A percentile compares a stretch with the other conserved stretches of the same genome.
phyloP scores from a whole-genome alignment of 1,139 yeast species.

The Schizosaccharomyces versatilis region DNA sequence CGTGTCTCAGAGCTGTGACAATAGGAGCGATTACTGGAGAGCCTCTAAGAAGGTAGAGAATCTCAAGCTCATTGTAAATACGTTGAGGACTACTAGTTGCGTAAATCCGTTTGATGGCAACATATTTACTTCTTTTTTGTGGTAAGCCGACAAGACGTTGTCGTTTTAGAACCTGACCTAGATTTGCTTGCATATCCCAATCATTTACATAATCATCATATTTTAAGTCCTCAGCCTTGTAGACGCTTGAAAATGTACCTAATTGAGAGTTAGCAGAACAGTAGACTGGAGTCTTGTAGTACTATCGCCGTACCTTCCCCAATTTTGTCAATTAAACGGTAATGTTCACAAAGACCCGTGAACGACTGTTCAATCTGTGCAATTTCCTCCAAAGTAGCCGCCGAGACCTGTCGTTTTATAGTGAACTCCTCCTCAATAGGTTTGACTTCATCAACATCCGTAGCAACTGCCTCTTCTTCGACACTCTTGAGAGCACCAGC shows the following conservation, averaged over 20 bases:
- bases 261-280: neutral
- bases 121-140: constrained; percentile 23
- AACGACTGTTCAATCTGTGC: constrained; percentile 39
- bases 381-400: constrained; percentile 31
- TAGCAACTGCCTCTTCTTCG: constrained; percentile 9
- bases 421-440: too few relatives aligned
- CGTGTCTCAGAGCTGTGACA: constrained; percentile 62
- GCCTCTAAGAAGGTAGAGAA: constrained; percentile 46
- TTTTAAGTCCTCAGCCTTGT: constrained; percentile 54
- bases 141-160: constrained; percentile 13
- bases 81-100: constrained; percentile 89
- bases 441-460: constrained; percentile 3
- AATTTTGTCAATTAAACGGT: constrained; percentile 54
- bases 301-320: constrained; percentile 32
- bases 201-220: constrained; percentile 17
- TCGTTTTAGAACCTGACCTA: constrained; percentile 13
- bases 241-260: constrained; percentile 81
- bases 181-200: constrained; percentile 12
- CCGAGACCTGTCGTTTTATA: too few relatives aligned
- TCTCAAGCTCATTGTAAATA: constrained; percentile 63
- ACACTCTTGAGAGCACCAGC: constrained; percentile 8
- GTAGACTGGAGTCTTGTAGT: neutral
- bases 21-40: constrained; percentile 67
- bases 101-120: constrained; percentile 80
- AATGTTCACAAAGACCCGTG: constrained; percentile 36